Conservation (phyloP, 2,329 filamentous ascomycete genomes). For the Byssochlamys sp. region DNA sequence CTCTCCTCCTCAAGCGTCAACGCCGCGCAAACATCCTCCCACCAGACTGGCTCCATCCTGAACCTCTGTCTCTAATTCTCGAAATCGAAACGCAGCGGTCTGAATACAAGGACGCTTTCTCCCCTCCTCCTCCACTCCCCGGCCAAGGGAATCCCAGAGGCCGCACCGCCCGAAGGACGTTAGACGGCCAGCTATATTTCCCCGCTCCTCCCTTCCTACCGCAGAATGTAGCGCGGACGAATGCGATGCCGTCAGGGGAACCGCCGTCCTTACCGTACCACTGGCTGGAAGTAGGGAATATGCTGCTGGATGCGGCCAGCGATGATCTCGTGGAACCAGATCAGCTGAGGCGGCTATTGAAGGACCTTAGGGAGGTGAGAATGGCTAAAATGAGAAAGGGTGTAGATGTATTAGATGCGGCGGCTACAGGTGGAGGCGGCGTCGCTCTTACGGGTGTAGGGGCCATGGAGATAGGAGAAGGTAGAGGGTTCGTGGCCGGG, state of each 20-base stretch:
- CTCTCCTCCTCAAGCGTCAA: slow-evolving; percentile 87
- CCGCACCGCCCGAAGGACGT: slow-evolving; percentile 24
- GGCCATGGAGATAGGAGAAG: slow-evolving; percentile 85
- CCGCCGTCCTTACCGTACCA: slow-evolving; percentile 64
- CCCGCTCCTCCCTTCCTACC: slow-evolving; percentile 66
- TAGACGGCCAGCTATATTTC: slow-evolving; percentile 31
- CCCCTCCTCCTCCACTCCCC: slow-evolving; percentile 64
- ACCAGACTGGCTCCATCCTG: slow-evolving; percentile 74
- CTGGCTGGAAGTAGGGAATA: slow-evolving; percentile 84
- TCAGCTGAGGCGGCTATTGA: slow-evolving; percentile 62
- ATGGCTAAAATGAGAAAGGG: slow-evolving; percentile 79
- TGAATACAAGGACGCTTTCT: slow-evolving; percentile 59
- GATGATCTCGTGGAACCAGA: slow-evolving; percentile 72
- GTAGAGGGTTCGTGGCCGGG: slow-evolving; percentile 68
- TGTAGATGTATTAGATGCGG: slow-evolving; percentile 56
- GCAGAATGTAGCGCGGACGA: slow-evolving; percentile 58
- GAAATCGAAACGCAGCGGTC: slow-evolving; percentile 63
- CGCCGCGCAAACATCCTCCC: slow-evolving; percentile 84
- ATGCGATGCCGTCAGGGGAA: slow-evolving; percentile 34
- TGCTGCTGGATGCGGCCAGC: slow-evolving; percentile 71
- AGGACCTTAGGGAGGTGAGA: slow-evolving; percentile 77
- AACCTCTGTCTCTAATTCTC: slow-evolving; percentile 67
- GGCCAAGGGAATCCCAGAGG: slow-evolving; percentile 13
- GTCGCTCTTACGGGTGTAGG: slow-evolving; percentile 72
- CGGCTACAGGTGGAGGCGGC: slow-evolving; percentile 47